A percentile compares a stretch with the other conserved stretches of the same genome.
These are phyloP conservation scores for Coemansia javaensis DNA, from an alignment of 192 early-diverging fungal species.

Conservation along the genomic window DNA sequence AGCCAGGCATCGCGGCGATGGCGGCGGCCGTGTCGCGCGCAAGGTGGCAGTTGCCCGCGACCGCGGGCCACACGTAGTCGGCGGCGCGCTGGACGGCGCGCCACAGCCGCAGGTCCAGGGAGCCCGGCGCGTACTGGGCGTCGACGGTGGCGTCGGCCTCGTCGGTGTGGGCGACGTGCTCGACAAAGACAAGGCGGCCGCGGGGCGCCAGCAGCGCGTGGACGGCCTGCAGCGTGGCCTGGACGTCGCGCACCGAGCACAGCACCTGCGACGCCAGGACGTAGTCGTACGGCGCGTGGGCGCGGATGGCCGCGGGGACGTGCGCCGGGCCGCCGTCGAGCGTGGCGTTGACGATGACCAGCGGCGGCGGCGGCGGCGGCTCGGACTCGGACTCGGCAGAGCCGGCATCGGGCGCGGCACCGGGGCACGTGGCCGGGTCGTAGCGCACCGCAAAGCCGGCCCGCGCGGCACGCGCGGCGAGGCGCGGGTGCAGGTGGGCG, in stretches of 20 bases:
- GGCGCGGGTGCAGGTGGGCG: slow-evolving; percentile 5
- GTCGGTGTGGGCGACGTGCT: slow-evolving; percentile 37
- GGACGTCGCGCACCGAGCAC: slow-evolving; percentile 25
- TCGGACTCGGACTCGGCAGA: not conserved
- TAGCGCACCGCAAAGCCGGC: slow-evolving; percentile 22
- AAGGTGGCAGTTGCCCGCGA: slow-evolving; percentile 29
- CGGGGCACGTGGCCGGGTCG: slow-evolving; percentile 17
- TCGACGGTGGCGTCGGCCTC: slow-evolving; percentile 4
- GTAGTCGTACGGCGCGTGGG: slow-evolving; percentile 29
- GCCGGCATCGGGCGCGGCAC: not conserved
- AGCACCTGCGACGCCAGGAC: slow-evolving; percentile 30
- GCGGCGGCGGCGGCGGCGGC: not conserved
- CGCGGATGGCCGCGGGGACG: slow-evolving; percentile 14
- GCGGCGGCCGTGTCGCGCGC: slow-evolving; percentile 15
- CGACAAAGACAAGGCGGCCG: slow-evolving; percentile 30
- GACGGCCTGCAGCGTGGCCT: slow-evolving; percentile 18
- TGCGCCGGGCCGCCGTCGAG: slow-evolving; percentile 9
- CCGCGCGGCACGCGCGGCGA: slow-evolving; percentile 11
- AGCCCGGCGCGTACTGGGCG: slow-evolving; percentile 1
- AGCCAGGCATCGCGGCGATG: slow-evolving; percentile 13
- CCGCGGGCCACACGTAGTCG: slow-evolving; percentile 9
- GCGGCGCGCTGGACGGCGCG: slow-evolving; percentile 6
- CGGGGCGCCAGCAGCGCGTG: slow-evolving; percentile 28
- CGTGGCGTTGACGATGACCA: slow-evolving; percentile 39
- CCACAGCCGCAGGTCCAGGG: slow-evolving; percentile 11